Conservation (phyloP, 129 eudicot genomes). For the Ambrosia artemisiifolia region DNA sequence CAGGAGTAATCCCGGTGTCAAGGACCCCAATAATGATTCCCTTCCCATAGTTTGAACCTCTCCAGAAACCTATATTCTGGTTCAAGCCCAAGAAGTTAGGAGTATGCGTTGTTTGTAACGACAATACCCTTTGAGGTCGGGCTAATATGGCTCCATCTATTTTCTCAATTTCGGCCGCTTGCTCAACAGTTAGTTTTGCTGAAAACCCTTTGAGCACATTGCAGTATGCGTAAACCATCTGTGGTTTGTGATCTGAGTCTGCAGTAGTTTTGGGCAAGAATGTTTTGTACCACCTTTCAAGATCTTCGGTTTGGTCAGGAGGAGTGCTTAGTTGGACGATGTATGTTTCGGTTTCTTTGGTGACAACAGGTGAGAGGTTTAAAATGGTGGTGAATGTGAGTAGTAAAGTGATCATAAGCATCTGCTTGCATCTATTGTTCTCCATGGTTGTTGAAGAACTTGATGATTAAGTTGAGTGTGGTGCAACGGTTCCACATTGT, state of each 20-base stretch:
- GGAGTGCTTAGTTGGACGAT: constrained; percentile 45
- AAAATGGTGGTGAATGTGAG: constrained; percentile 5
- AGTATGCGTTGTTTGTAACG: constrained; percentile 46
- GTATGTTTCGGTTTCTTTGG: constrained; percentile 36
- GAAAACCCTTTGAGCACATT: constrained; percentile 44
- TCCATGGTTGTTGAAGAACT: constrained; percentile 14
- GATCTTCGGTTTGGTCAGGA: constrained; percentile 2
- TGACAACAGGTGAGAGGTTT: background rate
- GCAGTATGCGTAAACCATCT: constrained; percentile 35
- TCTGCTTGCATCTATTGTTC: background rate
- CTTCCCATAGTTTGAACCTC: constrained; percentile 35
- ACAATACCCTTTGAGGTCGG: constrained; percentile 9
- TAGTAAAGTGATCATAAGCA: background rate
- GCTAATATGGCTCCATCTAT: constrained; percentile 29
- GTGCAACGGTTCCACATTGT: background rate
- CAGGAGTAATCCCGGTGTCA: constrained; percentile 46
- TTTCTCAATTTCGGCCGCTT: constrained; percentile 30
- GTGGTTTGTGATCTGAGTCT: constrained; percentile 5
- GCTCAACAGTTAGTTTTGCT: constrained; percentile 26
- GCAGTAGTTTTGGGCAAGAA: constrained; percentile 27
- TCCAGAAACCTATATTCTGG: constrained; percentile 34
- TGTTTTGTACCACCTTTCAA: constrained; percentile 37
- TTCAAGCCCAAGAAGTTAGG: constrained; percentile 26
- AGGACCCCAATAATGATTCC: constrained; percentile 47
- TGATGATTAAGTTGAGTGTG: constrained; percentile 11